phyloP scores from a whole-genome alignment of 345 rosid species.

The Populus alba region DNA sequence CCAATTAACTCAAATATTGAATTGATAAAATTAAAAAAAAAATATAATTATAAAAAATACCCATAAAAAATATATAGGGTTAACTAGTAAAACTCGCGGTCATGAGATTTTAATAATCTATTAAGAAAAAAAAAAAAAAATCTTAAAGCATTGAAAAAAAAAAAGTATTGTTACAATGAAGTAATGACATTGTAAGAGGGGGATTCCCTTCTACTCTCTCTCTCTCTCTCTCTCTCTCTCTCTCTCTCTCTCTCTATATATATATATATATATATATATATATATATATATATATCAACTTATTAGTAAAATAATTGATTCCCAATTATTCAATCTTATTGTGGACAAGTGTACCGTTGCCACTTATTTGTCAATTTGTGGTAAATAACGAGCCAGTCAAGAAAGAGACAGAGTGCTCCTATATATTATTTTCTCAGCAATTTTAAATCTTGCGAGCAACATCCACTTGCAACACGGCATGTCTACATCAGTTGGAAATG shows the following conservation, averaged over 20 bases:
- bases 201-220: too few relatives aligned
- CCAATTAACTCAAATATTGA: too few relatives aligned
- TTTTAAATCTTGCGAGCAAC: neutral
- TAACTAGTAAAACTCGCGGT: accelerated
- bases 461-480: neutral
- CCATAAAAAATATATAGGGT: too few relatives aligned
- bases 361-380: neutral
- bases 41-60: too few relatives aligned
- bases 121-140: too few relatives aligned
- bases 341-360: neutral
- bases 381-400: neutral
- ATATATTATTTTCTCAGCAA: neutral
- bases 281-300: neutral
- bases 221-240: neutral
- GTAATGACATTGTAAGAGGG: too few relatives aligned
- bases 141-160: too few relatives aligned
- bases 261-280: too few relatives aligned
- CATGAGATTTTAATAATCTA: too few relatives aligned
- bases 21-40: too few relatives aligned
- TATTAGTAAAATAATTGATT: neutral
- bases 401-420: neutral
- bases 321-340: neutral
- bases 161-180: too few relatives aligned
- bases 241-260: too few relatives aligned
- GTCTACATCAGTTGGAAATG: neutral